Conservation (phyloP, 352 stramenopile species). For the Globisporangium polare region DNA sequence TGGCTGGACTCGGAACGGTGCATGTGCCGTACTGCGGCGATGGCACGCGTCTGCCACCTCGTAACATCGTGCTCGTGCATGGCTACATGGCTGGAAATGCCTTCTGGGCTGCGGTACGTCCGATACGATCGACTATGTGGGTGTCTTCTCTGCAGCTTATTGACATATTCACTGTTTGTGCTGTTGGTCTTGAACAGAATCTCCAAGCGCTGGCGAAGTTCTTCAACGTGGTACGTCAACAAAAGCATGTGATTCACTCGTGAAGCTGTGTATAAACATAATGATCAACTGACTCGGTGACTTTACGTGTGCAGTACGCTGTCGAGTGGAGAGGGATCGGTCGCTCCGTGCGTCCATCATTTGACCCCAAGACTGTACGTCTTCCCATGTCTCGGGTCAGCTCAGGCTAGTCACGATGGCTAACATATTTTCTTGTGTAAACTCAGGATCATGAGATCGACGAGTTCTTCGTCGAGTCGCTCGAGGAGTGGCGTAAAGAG, state of each 20-base stretch:
- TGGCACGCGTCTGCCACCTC: conserved; percentile 36
- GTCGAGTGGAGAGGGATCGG: conserved; percentile 83
- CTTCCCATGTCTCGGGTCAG: no score
- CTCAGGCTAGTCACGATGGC: no score
- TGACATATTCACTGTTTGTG: conserved; percentile 8
- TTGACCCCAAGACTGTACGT: conserved; percentile 47
- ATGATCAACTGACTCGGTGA: neutral
- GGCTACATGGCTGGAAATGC: conserved; percentile 75
- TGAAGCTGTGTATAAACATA: neutral
- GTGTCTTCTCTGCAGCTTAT: no score
- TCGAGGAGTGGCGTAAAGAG: conserved; percentile 70
- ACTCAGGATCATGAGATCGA: conserved; percentile 75
- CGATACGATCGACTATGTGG: no score
- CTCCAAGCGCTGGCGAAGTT: conserved; percentile 69
- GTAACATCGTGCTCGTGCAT: conserved; percentile 70
- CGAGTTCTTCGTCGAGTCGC: conserved; percentile 76
- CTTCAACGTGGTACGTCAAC: conserved; percentile 70
- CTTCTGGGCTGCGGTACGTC: conserved; percentile 70
- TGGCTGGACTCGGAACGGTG: conserved; percentile 66
- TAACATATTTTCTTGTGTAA: no score
- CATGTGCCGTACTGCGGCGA: conserved; percentile 76
- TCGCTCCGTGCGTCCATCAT: conserved; percentile 59
- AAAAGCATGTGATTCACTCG: no score
- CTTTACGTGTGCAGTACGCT: conserved; percentile 42
- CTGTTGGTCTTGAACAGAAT: conserved; percentile 29